Conservation (phyloP, 2,329 filamentous ascomycete species). For the Cladophialophora yegresii region DNA sequence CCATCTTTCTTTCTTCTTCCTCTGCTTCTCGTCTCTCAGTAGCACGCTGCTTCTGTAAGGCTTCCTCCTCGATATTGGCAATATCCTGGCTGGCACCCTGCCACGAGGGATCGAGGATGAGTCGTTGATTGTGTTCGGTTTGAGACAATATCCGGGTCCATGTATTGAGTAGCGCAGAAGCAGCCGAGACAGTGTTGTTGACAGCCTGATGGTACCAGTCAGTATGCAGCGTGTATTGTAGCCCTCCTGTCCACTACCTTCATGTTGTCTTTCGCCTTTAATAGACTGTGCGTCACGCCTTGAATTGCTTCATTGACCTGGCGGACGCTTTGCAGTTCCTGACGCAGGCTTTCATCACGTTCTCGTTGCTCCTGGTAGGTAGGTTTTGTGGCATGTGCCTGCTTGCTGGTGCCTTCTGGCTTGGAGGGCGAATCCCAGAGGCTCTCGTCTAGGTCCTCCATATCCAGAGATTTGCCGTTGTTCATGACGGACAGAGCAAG, state of each 20-base stretch:
- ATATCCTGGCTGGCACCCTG: constrained; percentile 85
- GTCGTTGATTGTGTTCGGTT: constrained; percentile 93
- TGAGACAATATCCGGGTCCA: constrained; percentile 96
- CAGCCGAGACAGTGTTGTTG: constrained; percentile 78
- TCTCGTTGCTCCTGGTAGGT: constrained; percentile 50
- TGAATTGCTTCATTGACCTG: constrained; percentile 89
- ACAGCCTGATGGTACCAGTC: constrained; percentile 63
- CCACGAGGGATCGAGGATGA: constrained; percentile 87
- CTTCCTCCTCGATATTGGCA: constrained; percentile 81
- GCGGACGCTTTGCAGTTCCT: constrained; percentile 78
- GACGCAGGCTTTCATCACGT: constrained; percentile 72
- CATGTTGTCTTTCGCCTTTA: constrained; percentile 54
- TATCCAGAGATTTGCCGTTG: constrained; percentile 5
- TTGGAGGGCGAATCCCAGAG: constrained; percentile 25
- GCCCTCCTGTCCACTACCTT: constrained; percentile 43
- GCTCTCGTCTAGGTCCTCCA: constrained; percentile 16
- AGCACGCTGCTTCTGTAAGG: constrained; percentile 70
- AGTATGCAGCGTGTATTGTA: not conserved
- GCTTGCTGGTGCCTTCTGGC: constrained; percentile 16
- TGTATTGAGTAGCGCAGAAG: constrained; percentile 85
- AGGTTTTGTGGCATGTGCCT: constrained; percentile 4
- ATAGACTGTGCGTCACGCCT: constrained; percentile 49
- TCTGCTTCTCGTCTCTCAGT: constrained; percentile 75
- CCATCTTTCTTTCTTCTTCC: constrained; percentile 75
- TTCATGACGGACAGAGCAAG: constrained; percentile 16